These are phyloP conservation scores for Pyracantha coccinea DNA, from an alignment of 331 rosid species.

Conservation along the genomic window DNA sequence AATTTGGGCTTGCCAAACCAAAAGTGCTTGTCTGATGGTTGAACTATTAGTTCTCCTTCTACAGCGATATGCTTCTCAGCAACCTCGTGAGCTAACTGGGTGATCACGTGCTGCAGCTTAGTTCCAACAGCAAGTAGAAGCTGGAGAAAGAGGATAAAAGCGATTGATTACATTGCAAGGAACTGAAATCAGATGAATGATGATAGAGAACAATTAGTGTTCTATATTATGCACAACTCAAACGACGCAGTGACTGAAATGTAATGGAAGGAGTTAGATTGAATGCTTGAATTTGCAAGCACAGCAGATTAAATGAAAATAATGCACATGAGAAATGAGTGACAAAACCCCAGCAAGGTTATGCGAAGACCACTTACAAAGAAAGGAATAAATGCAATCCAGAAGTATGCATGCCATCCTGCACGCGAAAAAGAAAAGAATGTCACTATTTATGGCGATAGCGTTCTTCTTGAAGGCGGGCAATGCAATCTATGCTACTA, in stretches of 20 bases:
- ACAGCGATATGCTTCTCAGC: conserved; percentile 48
- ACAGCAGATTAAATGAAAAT: not conserved
- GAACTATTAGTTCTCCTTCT: conserved; percentile 40
- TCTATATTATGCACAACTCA: not conserved
- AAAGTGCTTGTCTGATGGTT: conserved; percentile 42
- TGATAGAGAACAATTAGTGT: not conserved
- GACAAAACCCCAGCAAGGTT: not conserved
- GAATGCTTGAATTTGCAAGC: not conserved
- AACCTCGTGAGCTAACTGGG: conserved; percentile 43
- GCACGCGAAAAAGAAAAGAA: conserved; percentile 6
- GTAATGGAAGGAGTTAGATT: not conserved
- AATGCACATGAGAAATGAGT: not conserved
- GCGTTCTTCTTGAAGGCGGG: not conserved
- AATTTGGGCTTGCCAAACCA: conserved; percentile 35
- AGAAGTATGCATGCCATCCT: conserved; percentile 51
- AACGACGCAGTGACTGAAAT: not conserved
- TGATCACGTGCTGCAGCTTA: conserved; percentile 41
- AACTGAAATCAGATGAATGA: not conserved
- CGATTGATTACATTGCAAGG: not conserved
- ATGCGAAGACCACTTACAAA: conserved; percentile 24
- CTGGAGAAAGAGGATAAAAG: conserved; percentile 10
- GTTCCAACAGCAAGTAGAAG: conserved; percentile 50
- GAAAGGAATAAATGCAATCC: conserved; percentile 52
- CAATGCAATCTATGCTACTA: not conserved
- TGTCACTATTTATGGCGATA: not conserved